phyloP scores from a whole-genome alignment of 768 basidiomycete genomes.

The Auricularia heimuer region DNA sequence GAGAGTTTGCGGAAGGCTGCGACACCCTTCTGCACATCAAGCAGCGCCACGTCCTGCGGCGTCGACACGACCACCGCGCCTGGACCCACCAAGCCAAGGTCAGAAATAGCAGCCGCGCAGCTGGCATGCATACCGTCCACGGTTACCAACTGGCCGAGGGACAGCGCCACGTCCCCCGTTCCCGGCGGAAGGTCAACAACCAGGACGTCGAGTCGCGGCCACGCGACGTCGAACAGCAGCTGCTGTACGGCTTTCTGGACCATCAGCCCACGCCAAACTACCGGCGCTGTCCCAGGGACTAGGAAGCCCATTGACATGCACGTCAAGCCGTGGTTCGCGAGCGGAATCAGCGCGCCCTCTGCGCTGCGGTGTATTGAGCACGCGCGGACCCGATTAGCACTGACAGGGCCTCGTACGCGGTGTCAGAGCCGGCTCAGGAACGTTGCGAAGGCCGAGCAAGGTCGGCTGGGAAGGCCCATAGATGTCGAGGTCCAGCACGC shows the following conservation, averaged over 20 bases:
- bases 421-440: slow-evolving; percentile 71
- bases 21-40: slow-evolving; percentile 88
- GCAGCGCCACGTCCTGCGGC: slow-evolving; percentile 86
- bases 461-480: slow-evolving; percentile 93
- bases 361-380: not conserved
- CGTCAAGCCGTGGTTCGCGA: slow-evolving; percentile 80
- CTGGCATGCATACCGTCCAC: slow-evolving; percentile 56
- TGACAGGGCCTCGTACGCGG: not conserved
- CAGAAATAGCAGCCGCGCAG: not conserved
- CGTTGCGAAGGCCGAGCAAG: slow-evolving; percentile 76
- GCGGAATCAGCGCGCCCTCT: slow-evolving; percentile 73
- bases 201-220: slow-evolving; percentile 71
- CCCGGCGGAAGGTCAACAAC: slow-evolving; percentile 96
- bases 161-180: slow-evolving; percentile 91
- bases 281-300: slow-evolving; percentile 56
- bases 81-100: slow-evolving; percentile 20
- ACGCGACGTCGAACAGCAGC: slow-evolving; percentile 91
- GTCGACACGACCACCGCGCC: slow-evolving; percentile 92
- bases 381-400: not conserved
- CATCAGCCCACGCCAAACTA: slow-evolving; percentile 97
- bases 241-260: slow-evolving; percentile 98
- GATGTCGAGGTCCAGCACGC: slow-evolving; percentile 88
- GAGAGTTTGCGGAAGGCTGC: slow-evolving; percentile 83
- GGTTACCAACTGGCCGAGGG: slow-evolving; percentile 74
- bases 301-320: slow-evolving; percentile 99